phyloP scores from a whole-genome alignment of 2,329 filamentous ascomycete genomes.

The Penicillium sp. region DNA sequence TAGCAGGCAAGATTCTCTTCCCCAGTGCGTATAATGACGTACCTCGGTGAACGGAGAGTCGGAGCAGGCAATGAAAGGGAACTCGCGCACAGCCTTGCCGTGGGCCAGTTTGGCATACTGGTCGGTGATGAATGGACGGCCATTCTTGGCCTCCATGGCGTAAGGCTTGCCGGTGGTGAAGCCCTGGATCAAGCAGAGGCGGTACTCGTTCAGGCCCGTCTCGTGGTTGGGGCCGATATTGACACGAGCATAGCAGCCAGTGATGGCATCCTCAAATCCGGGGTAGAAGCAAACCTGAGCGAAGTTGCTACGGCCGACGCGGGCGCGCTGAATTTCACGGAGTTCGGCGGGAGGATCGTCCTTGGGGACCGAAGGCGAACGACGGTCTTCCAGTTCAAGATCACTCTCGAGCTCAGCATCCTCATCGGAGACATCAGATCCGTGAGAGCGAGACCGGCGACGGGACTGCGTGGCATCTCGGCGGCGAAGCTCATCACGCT shows the following conservation, averaged over 20 bases:
- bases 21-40: conserved; percentile 30
- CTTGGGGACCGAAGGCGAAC: conserved; percentile 56
- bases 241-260: conserved; percentile 82
- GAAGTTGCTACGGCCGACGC: conserved; percentile 83
- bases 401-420: conserved; percentile 75
- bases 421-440: conserved; percentile 62
- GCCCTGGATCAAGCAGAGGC: conserved; percentile 84
- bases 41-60: conserved; percentile 84
- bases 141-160: conserved; percentile 72
- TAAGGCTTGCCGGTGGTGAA: conserved; percentile 81
- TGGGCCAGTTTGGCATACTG: conserved; percentile 81
- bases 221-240: conserved; percentile 76
- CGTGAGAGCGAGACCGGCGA: conserved; percentile 64
- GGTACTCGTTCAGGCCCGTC: conserved; percentile 75
- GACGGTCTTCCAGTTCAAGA: conserved; percentile 70
- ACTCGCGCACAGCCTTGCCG: conserved; percentile 80
- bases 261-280: conserved; percentile 78
- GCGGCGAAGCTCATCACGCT: conserved; percentile 51
- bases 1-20: background rate
- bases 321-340: conserved; percentile 79
- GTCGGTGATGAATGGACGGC: conserved; percentile 78
- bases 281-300: conserved; percentile 92
- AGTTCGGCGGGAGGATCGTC: conserved; percentile 72
- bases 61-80: conserved; percentile 88
- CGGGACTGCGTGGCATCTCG: conserved; percentile 48